These are phyloP conservation scores for Quercus berberidifolia DNA, from an alignment of 306 rosid species.

Conservation along the genomic window DNA sequence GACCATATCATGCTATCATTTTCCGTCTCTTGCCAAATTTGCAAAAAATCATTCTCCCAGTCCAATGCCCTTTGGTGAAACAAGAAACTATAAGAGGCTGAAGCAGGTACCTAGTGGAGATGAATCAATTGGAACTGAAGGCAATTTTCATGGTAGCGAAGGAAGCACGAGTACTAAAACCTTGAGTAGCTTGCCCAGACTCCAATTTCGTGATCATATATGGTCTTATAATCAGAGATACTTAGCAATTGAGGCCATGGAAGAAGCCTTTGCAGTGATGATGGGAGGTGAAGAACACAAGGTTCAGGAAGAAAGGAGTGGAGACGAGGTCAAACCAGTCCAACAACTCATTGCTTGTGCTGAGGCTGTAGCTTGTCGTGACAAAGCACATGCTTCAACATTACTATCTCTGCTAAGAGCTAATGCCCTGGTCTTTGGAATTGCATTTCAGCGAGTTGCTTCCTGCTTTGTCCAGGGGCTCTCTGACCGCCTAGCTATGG, in stretches of 20 bases:
- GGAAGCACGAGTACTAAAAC: not conserved
- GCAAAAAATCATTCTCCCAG: slow-evolving; percentile 7
- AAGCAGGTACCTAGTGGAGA: slow-evolving; percentile 27
- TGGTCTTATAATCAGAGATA: slow-evolving; percentile 61
- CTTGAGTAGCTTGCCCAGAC: slow-evolving; percentile 32
- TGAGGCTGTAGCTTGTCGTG: slow-evolving; percentile 88
- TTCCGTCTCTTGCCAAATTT: slow-evolving; percentile 18
- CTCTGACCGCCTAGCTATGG: slow-evolving; percentile 46
- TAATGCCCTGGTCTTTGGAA: slow-evolving; percentile 74
- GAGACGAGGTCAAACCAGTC: slow-evolving; percentile 75
- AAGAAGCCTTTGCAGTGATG: slow-evolving; percentile 45
- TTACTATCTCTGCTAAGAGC: slow-evolving; percentile 53
- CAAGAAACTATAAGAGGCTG: slow-evolving; percentile 38
- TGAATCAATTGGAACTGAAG: slow-evolving; percentile 13
- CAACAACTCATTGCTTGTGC: slow-evolving; percentile 82
- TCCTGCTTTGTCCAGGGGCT: slow-evolving; percentile 85
- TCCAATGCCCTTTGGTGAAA: slow-evolving; percentile 32
- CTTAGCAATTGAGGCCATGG: slow-evolving; percentile 60
- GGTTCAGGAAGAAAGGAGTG: slow-evolving; percentile 40
- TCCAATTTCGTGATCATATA: slow-evolving; percentile 63
- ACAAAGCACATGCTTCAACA: slow-evolving; percentile 58
- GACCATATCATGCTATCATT: slow-evolving; percentile 16
- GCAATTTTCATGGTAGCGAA: not conserved
- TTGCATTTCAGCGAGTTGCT: slow-evolving; percentile 79
- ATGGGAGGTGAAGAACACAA: slow-evolving; percentile 25